Evolutionary conservation across 75 land plant species (phyloP).

Genomic region (Picea glauca): DNA sequence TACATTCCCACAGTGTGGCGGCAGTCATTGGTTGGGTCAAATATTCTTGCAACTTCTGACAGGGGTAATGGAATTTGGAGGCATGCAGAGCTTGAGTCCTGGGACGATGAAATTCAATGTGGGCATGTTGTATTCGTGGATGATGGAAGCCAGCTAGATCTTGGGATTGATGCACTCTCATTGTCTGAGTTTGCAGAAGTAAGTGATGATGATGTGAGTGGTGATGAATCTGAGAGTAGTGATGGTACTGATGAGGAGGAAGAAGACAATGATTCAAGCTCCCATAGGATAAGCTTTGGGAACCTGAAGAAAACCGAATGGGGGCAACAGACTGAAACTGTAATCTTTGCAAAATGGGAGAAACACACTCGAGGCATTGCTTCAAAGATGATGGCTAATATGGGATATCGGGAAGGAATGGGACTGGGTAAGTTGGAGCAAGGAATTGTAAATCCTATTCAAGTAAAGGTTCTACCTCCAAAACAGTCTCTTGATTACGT

Average conservation of each 20-base stretch:
- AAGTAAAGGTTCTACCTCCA: constrained; percentile 71
- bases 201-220: constrained; percentile 50
- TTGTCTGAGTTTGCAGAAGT: constrained; percentile 58
- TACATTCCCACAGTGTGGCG: constrained; percentile 62
- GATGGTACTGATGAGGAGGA: constrained; percentile 52
- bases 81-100: constrained; percentile 87
- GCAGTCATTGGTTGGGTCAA: constrained; percentile 69
- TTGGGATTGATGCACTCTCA: constrained; percentile 56
- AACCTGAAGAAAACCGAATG: constrained; percentile 25
- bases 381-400: constrained; percentile 96
- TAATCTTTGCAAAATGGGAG: constrained; percentile 92
- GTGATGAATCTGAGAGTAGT: constrained; percentile 41
- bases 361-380: constrained; percentile 97
- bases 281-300: constrained; percentile 47
- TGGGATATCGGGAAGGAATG: constrained; percentile 97
- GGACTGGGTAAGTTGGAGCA: constrained; percentile 88
- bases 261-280: constrained; percentile 8
- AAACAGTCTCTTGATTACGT: constrained; percentile 88
- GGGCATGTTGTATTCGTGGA: constrained; percentile 66
- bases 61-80: constrained; percentile 68
- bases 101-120: constrained; percentile 52
- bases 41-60: constrained; percentile 63
- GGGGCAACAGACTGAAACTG: constrained; percentile 79
- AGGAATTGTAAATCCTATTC: constrained; percentile 72
- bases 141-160: constrained; percentile 66